Percentiles rank a stretch among this genome's conserved stretches.
phyloP scores from a whole-genome alignment of 2,329 filamentous ascomycete species.

The Penicillium brasilianum region DNA sequence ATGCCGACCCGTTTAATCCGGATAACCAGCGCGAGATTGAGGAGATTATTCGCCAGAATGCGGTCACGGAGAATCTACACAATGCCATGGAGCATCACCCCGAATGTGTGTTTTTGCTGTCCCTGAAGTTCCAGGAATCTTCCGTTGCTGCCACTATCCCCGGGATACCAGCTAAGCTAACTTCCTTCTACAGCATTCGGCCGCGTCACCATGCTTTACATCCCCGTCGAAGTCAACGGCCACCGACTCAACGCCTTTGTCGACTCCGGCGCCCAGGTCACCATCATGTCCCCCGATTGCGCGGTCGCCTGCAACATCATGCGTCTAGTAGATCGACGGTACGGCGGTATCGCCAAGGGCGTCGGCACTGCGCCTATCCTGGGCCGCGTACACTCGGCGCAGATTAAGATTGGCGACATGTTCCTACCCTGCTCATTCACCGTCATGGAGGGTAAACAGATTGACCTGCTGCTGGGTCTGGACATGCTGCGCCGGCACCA shows the following conservation, averaged over 20 bases:
- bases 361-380: conserved; percentile 95
- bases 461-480: conserved; percentile 88
- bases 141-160: not conserved
- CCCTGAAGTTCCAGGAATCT: not conserved
- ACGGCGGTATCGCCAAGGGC: conserved; percentile 87
- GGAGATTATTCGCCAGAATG: conserved; percentile 94
- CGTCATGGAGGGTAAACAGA: conserved; percentile 98
- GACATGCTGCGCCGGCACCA: conserved; percentile 98
- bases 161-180: not conserved
- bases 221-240: conserved; percentile 93
- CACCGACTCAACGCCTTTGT: conserved; percentile 93
- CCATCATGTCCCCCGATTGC: conserved; percentile 96
- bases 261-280: conserved; percentile 95
- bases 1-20: conserved; percentile 91
- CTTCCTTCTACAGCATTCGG: conserved; percentile 73
- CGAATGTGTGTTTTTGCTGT: conserved; percentile 70
- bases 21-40: conserved; percentile 92
- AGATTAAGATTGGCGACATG: conserved; percentile 87
- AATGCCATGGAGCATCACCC: conserved; percentile 97
- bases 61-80: conserved; percentile 92
- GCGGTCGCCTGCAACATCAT: conserved; percentile 94
- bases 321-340: conserved; percentile 90
- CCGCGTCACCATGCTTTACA: conserved; percentile 93
- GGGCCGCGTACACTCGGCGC: conserved; percentile 91
- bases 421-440: conserved; percentile 95